Percentiles rank a stretch among this genome's conserved stretches.
Conservation (phyloP, 768 basidiomycete genomes). For the Saitozyma podzolica region DNA sequence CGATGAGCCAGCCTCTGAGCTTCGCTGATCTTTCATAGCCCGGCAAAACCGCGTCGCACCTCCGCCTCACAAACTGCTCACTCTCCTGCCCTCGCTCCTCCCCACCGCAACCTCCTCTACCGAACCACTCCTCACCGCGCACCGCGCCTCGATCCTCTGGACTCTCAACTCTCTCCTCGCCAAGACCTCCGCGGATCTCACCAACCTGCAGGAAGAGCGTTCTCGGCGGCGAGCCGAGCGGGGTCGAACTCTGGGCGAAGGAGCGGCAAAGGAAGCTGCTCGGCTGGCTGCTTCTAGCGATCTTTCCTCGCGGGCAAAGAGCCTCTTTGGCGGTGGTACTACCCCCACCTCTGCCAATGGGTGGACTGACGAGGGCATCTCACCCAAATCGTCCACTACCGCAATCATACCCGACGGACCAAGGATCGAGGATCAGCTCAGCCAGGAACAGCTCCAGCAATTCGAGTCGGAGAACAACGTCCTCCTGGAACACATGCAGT, state of each 20-base stretch:
- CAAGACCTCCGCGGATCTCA: slow-evolving; percentile 73
- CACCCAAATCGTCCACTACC: neutral
- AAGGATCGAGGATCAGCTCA: slow-evolving; percentile 22
- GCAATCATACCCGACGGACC: slow-evolving; percentile 60
- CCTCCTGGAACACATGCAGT: slow-evolving; percentile 74
- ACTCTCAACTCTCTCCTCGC: slow-evolving; percentile 80
- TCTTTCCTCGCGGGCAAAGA: neutral
- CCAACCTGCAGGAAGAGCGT: slow-evolving; percentile 91
- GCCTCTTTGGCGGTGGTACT: neutral
- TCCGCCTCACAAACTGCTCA: slow-evolving; percentile 62
- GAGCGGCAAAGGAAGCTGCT: slow-evolving; percentile 57
- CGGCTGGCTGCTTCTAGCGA: neutral
- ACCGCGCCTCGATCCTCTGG: slow-evolving; percentile 90
- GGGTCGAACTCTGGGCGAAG: slow-evolving; percentile 69
- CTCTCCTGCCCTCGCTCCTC: slow-evolving; percentile 70
- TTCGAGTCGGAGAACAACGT: slow-evolving; percentile 90
- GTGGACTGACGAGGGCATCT: neutral
- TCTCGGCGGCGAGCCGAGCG: slow-evolving; percentile 83
- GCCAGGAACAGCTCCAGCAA: slow-evolving; percentile 65
- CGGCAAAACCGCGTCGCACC: slow-evolving; percentile 48
- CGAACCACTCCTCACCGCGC: slow-evolving; percentile 71
- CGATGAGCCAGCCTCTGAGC: too few relatives aligned
- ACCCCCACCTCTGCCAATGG: too few relatives aligned
- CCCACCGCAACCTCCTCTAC: slow-evolving; percentile 57
- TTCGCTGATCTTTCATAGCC: slow-evolving; percentile 1